Conservation (phyloP, 768 basidiomycete genomes). For the Boletus sp. region DNA sequence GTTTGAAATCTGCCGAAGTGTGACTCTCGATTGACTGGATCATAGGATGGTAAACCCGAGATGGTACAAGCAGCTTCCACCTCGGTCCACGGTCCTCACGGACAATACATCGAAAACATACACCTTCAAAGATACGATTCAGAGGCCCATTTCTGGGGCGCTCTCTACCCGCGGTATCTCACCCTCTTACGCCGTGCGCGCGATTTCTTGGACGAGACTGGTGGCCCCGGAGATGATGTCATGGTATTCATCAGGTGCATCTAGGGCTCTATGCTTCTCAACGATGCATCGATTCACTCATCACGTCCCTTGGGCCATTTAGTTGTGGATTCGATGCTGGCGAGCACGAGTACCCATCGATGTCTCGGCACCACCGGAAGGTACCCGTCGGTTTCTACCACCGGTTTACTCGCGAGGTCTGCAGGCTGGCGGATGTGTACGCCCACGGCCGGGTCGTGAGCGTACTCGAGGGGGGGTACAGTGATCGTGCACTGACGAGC, state of each 20-base stretch:
- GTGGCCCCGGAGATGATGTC: constrained; percentile 62
- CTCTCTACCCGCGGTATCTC: constrained; percentile 53
- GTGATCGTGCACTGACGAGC: constrained; percentile 82
- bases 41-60: constrained; percentile 73
- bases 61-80: constrained; percentile 39
- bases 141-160: constrained; percentile 3
- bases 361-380: constrained; percentile 90
- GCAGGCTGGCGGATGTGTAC: constrained; percentile 58
- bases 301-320: background rate
- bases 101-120: constrained; percentile 28
- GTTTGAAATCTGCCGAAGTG: constrained; percentile 33
- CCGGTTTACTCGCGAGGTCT: constrained; percentile 74
- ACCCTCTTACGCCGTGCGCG: constrained; percentile 62
- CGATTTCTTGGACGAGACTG: constrained; percentile 67
- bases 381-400: constrained; percentile 86
- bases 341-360: constrained; percentile 84
- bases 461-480: constrained; percentile 94
- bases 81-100: background rate
- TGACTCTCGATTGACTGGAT: background rate
- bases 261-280: background rate
- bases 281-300: background rate
- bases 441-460: constrained; percentile 74
- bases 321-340: constrained; percentile 96
- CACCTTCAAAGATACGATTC: constrained; percentile 5
- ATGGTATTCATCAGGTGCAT: constrained; percentile 82